Evolutionary conservation across 495 filamentous ascomycete species (phyloP).

Genomic region (Aspergillus sclerotioniger): DNA sequence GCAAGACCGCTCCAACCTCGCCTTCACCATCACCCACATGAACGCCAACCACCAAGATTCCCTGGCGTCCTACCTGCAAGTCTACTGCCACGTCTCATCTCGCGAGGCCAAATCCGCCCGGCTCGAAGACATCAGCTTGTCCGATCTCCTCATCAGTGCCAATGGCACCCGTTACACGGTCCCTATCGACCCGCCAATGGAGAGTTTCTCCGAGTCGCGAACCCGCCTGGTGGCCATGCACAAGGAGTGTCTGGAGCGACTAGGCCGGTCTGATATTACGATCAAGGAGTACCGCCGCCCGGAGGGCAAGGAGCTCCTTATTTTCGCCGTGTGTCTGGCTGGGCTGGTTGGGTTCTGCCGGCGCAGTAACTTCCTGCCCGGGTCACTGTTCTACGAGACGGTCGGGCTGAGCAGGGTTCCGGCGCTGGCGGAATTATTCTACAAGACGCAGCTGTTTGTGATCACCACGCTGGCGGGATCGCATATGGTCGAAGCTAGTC

Average conservation of each 20-base stretch:
- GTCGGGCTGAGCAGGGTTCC: conserved; percentile 43
- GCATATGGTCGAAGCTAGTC: conserved; percentile 53
- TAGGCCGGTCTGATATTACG: conserved; percentile 54
- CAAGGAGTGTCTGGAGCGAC: conserved; percentile 48
- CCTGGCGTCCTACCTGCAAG: conserved; percentile 63
- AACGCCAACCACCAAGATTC: conserved; percentile 71
- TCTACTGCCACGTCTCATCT: conserved; percentile 53
- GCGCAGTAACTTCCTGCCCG: conserved; percentile 54
- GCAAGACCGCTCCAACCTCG: conserved; percentile 38
- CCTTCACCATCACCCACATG: conserved; percentile 75
- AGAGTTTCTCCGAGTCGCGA: conserved; percentile 57
- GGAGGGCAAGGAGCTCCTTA: conserved; percentile 27
- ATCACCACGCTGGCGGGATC: conserved; percentile 46
- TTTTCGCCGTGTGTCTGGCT: conserved; percentile 47
- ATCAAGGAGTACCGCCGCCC: conserved; percentile 57
- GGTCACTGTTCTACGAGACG: conserved; percentile 51
- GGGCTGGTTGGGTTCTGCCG: conserved; percentile 44
- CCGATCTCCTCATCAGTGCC: conserved; percentile 52
- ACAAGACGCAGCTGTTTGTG: conserved; percentile 45
- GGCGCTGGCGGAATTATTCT: conserved; percentile 50
- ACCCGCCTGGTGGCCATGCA: conserved; percentile 68
- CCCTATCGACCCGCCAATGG: conserved; percentile 62
- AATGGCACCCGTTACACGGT: conserved; percentile 51
- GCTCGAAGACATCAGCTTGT: conserved; percentile 59
- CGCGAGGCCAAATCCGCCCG: conserved; percentile 46